A percentile compares a stretch with the other conserved stretches of the same genome.
phyloP scores from a whole-genome alignment of 2,329 filamentous ascomycete genomes.

The Verticillium longisporum region DNA sequence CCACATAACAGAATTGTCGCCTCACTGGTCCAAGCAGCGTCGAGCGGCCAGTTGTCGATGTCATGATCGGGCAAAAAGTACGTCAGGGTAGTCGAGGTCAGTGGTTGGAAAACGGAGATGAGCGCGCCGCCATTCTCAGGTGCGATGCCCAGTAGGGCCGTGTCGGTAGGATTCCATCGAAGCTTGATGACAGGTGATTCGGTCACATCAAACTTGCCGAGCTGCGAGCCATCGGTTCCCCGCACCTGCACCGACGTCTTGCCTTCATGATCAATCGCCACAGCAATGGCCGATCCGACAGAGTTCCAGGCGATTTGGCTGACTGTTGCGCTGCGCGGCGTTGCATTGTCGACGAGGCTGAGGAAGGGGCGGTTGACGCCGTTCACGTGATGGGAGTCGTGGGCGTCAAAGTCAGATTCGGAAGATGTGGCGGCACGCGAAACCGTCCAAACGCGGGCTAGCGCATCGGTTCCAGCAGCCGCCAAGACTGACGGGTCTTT shows the following conservation, averaged over 20 bases:
- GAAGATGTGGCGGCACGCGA: constrained; percentile 40
- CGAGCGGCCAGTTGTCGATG: constrained; percentile 42
- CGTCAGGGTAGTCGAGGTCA: constrained; percentile 16
- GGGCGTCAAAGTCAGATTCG: constrained; percentile 6
- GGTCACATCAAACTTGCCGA: constrained; percentile 48
- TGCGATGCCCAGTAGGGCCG: constrained; percentile 49
- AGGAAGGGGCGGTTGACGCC: constrained; percentile 31
- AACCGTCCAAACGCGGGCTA: constrained; percentile 63
- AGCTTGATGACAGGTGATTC: constrained; percentile 58
- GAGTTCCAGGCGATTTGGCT: constrained; percentile 56
- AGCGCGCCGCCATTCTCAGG: constrained; percentile 47
- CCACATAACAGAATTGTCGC: constrained; percentile 53
- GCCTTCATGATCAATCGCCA: constrained; percentile 49
- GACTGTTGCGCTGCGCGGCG: constrained; percentile 44
- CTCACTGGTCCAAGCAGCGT: constrained; percentile 54
- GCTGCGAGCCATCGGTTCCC: constrained; percentile 42
- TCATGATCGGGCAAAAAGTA: constrained; percentile 44
- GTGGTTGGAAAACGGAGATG: constrained; percentile 47
- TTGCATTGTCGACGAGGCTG: constrained; percentile 46
- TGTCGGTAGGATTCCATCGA: constrained; percentile 51
- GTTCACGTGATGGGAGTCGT: constrained; percentile 33
- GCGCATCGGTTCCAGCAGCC: constrained; percentile 62
- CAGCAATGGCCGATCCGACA: constrained; percentile 47
- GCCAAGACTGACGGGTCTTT: constrained; percentile 58
- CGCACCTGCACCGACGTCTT: constrained; percentile 50